Evolutionary conservation across 495 filamentous ascomycete genomes (phyloP).

Genomic region (Aspergillus campestris): DNA sequence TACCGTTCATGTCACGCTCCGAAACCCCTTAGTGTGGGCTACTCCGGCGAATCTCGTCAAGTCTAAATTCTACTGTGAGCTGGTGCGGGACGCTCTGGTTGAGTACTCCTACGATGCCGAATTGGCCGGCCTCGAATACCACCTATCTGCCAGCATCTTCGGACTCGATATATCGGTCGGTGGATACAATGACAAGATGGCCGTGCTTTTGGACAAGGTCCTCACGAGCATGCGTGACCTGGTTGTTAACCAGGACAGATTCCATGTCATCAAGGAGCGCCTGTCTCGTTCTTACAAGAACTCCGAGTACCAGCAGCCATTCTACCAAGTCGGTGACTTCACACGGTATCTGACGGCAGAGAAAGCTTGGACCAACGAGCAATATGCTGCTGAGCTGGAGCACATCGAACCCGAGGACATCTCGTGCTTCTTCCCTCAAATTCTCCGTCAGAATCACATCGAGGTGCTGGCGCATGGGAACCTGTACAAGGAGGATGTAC

Average conservation of each 20-base stretch:
- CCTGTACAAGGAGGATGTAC: slow-evolving; percentile 88
- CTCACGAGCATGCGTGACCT: slow-evolving; percentile 79
- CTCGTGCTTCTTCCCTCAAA: slow-evolving; percentile 65
- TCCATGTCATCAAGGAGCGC: slow-evolving; percentile 86
- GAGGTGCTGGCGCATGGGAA: slow-evolving; percentile 90
- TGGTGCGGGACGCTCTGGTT: slow-evolving; percentile 80
- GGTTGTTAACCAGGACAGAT: slow-evolving; percentile 72
- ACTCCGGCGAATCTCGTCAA: slow-evolving; percentile 73
- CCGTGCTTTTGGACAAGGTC: slow-evolving; percentile 85
- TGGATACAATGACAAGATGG: slow-evolving; percentile 95
- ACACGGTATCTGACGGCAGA: slow-evolving; percentile 71
- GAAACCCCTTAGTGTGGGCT: slow-evolving; percentile 67
- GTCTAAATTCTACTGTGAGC: slow-evolving; percentile 71
- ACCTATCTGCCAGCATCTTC: slow-evolving; percentile 55
- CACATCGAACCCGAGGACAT: slow-evolving; percentile 67
- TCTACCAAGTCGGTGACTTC: slow-evolving; percentile 82
- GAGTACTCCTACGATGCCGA: slow-evolving; percentile 98
- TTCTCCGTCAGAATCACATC: slow-evolving; percentile 77
- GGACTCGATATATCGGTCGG: slow-evolving; percentile 74
- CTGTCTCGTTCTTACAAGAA: slow-evolving; percentile 69
- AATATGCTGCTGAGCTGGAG: slow-evolving; percentile 69
- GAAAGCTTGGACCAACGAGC: slow-evolving; percentile 70
- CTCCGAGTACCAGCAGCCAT: slow-evolving; percentile 79
- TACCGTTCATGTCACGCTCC: slow-evolving; percentile 69
- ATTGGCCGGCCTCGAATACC: slow-evolving; percentile 82